Base-by-base conservation (phyloP, 495 filamentous ascomycete species). In the Annulohypoxylon bovei region DNA sequence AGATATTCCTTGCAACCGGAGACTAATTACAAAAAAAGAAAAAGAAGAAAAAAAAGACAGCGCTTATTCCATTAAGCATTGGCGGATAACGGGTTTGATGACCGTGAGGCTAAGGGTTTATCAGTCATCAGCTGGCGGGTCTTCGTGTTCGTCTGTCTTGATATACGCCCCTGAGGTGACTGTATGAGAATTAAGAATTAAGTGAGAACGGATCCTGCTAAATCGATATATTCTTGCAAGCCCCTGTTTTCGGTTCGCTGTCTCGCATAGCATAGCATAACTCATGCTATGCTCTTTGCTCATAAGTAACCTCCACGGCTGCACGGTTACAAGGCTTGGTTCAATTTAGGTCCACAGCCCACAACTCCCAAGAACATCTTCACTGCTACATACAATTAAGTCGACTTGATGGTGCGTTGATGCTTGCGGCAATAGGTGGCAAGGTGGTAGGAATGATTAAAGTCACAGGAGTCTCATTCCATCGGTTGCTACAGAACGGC, bases 401-500 rank as follows among this genome's bases (percentile, higher is more conserved):
- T 46, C 20, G 20, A n/a, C 16, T 60, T 27, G 6, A 27, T 22
- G 35, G 23, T 62, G 40, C 53, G 53, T 65, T 65, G 61, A 60
- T 70, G 47, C n/a, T 62, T 52, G 46, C 56, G 39, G 61, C 39
- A 49, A 47, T 30, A 32, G 37, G 30, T 62, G 44, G 50, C 52
- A 71, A 28, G 44, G 67, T 57, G 25, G 57, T 53, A 63, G 8
- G 20, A 71, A 67, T 59, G 63, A 67, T 61, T 67, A 44, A 32
- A 58, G 64, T 71, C 63, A 67, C 63, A 67, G 50, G 63, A 67
- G 59, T 67, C 50, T 54, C 59, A 67, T 67, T 61, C 52, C 63
- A 63, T 46, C 58, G 52, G 68, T 44, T 63, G 46, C 37, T 63
- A 47, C 68, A 63, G 59, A 54, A 39, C 32, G 44, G 46, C 63